Base-by-base conservation (phyloP, 75 land plant species). In the Pinus tabuliformis region DNA sequence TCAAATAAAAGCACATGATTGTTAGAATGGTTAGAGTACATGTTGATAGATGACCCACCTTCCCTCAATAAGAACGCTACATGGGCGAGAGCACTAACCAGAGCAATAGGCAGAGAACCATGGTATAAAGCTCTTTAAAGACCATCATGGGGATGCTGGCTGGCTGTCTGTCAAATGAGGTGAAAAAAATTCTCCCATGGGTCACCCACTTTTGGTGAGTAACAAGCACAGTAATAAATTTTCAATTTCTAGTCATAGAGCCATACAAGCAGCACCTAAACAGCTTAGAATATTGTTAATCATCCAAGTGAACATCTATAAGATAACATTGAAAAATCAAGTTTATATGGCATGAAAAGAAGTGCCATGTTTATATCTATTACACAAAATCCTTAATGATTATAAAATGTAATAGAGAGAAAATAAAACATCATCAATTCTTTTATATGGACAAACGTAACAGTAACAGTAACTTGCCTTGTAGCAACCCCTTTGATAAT, bases 381-480 rank as follows among this genome's bases (percentile, higher is more conserved):
- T 71, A 12, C 20, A 80, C 15, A 73, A 24, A 20, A 15, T 26
- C 49, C n/a, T 15, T 7, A 58, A 42, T 21, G 83, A 20, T 59
- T 56, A 13, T 18, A 56, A 81, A 59, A 77, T 28, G 56, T 12
- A 22, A 21, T 30, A 39, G 58, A 72, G 15, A 28, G 21, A 6
- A 52, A 12, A 17, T n/a, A 42, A 56, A 60, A 72, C 24, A 39
- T 20, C 24, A 74, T 26, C 76, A 14, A 75, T 22, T 28, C 14
- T 42, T 6, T 74, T 13, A 37, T 17, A 49, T 21, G 13, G 5
- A 28, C 17, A 76, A 21, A 73, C 7, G 45, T 56, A 12, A 49
- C 30, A 26, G 28, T n/a, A 28, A 22, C 73, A 26, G 28, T n/a
- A 28, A 22, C 73, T 66, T 82, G 91, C 99, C 99, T 78, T 91